A percentile compares a stretch with the other conserved stretches of the same genome.
These are phyloP conservation scores for Geosmithia morbida DNA, from an alignment of 2,329 filamentous ascomycete genomes.

Conservation along the genomic window DNA sequence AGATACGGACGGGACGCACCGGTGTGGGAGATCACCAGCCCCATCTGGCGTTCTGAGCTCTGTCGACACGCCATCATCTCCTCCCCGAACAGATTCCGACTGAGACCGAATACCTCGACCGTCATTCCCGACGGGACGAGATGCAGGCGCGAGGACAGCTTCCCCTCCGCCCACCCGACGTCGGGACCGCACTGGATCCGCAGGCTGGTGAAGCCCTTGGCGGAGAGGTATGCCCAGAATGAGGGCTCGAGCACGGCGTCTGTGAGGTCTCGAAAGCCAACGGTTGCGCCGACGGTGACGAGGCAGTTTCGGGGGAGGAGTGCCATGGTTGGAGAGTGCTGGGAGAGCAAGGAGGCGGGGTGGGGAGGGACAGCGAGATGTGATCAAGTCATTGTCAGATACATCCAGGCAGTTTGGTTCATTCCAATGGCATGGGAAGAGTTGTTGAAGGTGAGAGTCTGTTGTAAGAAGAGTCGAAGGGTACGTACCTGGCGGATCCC, in stretches of 20 bases:
- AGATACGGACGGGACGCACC: slow-evolving; percentile 35
- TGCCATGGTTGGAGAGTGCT: slow-evolving; percentile 1
- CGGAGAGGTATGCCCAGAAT: slow-evolving; percentile 48
- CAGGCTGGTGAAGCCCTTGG: slow-evolving; percentile 53
- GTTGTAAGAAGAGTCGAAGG: too few species aligned
- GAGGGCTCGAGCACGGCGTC: slow-evolving; percentile 42
- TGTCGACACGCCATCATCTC: slow-evolving; percentile 41
- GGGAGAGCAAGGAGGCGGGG: background rate
- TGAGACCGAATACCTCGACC: slow-evolving; percentile 16
- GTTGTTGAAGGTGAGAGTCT: too few species aligned
- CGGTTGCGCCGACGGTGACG: slow-evolving; percentile 86
- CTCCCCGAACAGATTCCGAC: slow-evolving; percentile 18
- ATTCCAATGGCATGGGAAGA: too few species aligned
- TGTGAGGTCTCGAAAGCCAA: slow-evolving; percentile 63
- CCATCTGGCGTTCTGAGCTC: slow-evolving; percentile 32
- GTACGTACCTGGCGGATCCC: too few species aligned
- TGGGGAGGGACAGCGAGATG: background rate
- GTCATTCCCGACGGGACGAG: slow-evolving; percentile 11
- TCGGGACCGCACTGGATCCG: slow-evolving; percentile 70
- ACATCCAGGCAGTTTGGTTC: too few species aligned
- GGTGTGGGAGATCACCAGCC: slow-evolving; percentile 78
- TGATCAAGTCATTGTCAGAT: too few species aligned
- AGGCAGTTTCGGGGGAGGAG: slow-evolving; percentile 40
- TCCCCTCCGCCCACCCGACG: slow-evolving; percentile 20
- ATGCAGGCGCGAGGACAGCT: slow-evolving; percentile 7